Evolutionary conservation across 306 rosid species (phyloP).

Genomic region (Sechiopsis laciniata): DNA sequence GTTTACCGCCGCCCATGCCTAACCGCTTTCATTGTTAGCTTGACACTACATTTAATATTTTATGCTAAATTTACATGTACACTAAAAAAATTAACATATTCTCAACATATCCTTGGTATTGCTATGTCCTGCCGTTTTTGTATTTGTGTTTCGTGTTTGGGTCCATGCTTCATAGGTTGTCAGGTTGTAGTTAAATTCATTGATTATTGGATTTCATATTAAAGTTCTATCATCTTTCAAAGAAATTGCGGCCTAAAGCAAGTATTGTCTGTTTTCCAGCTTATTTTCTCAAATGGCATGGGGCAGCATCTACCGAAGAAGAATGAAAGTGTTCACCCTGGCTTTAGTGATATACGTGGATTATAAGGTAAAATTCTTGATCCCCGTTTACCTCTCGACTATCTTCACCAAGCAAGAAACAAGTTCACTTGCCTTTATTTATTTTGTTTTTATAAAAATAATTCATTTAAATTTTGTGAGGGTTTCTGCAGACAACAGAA

Average conservation of each 20-base stretch:
- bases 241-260: not conserved
- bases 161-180: too few species aligned
- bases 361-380: conserved; percentile 41
- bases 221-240: not conserved
- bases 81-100: too few species aligned
- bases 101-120: too few species aligned
- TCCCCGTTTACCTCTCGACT: conserved; percentile 2
- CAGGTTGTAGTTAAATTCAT: not conserved
- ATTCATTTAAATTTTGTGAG: not conserved
- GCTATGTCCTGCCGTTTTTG: too few species aligned
- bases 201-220: not conserved
- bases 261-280: not conserved
- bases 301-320: conserved; percentile 45
- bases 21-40: too few species aligned
- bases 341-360: conserved; percentile 43
- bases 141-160: too few species aligned
- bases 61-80: too few species aligned
- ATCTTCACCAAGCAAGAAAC: not conserved
- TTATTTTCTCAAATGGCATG: conserved; percentile 33
- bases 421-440: conserved; percentile 14
- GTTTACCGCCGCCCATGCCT: too few species aligned
- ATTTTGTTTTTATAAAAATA: not conserved
- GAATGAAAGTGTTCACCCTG: conserved; percentile 43
- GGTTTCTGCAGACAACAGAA: conserved; percentile 53
- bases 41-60: too few species aligned